Evolutionary conservation across 306 rosid genomes (phyloP).

Genomic region (Cucurbita argyrosperma): DNA sequence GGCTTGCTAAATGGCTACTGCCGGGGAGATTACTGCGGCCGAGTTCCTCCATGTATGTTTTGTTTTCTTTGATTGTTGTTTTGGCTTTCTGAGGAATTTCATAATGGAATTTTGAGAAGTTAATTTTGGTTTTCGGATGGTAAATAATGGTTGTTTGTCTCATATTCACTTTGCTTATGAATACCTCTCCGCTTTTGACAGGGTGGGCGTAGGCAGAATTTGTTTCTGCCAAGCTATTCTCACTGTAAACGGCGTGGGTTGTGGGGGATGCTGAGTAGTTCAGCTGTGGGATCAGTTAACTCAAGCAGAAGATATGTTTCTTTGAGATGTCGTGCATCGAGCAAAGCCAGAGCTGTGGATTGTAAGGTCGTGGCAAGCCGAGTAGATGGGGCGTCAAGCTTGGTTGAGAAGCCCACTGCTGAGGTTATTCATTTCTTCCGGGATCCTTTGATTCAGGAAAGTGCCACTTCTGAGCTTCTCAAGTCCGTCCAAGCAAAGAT

Average conservation of each 20-base stretch:
- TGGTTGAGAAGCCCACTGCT: constrained; percentile 29
- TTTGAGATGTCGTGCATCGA: constrained; percentile 39
- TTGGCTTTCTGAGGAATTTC: not conserved
- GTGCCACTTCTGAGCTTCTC: constrained; percentile 57
- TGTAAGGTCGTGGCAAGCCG: constrained; percentile 29
- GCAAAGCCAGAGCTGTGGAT: constrained; percentile 35
- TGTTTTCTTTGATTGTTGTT: not conserved
- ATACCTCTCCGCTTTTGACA: constrained; percentile 2
- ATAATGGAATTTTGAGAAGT: not conserved
- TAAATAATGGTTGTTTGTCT: not conserved
- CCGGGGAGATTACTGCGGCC: constrained; percentile 33
- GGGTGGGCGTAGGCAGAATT: constrained; percentile 37
- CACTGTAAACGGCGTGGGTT: constrained; percentile 21
- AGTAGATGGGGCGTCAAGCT: constrained; percentile 21
- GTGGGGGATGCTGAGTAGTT: constrained; percentile 25
- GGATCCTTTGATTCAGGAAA: constrained; percentile 53
- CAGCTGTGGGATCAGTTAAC: not conserved
- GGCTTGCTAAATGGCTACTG: constrained; percentile 22
- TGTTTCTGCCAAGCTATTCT: constrained; percentile 24
- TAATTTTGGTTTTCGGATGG: not conserved
- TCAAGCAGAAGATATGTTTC: constrained; percentile 13
- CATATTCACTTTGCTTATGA: not conserved
- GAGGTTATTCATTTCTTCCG: constrained; percentile 56
- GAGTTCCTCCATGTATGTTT: constrained; percentile 40
- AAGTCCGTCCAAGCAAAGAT: constrained; percentile 52